Conservation (phyloP, 2,329 filamentous ascomycete species). For the Exutisphaerella laricina region DNA sequence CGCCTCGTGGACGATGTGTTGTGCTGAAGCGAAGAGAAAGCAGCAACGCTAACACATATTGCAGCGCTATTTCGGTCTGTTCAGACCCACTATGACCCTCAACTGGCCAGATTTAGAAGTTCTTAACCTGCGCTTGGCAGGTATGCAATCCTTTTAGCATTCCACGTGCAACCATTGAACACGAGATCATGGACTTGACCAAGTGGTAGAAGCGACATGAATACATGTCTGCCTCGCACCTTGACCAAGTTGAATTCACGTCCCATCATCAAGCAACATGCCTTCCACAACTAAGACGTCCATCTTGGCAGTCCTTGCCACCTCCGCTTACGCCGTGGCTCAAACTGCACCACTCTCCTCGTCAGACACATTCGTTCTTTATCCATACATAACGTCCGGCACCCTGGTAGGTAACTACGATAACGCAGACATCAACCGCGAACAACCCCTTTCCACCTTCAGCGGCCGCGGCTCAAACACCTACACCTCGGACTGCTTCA, state of each 20-base stretch:
- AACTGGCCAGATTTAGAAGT: neutral
- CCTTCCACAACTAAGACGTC: neutral
- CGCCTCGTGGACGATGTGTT: too few relatives aligned
- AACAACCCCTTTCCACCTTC: neutral
- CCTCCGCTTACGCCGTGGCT: neutral
- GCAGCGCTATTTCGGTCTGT: conserved; percentile 2
- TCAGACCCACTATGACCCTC: neutral
- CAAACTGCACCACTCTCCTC: conserved; percentile 3
- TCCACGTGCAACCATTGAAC: neutral
- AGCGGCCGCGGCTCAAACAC: conserved; percentile 1
- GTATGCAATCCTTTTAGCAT: conserved; percentile 1
- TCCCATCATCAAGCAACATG: neutral
- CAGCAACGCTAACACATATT: conserved; percentile 6
- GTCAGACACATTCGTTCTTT: conserved; percentile 7
- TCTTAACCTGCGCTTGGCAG: neutral
- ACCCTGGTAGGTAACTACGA: conserved; percentile 2
- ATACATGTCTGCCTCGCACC: neutral
- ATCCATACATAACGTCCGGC: conserved; percentile 10
- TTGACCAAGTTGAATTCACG: neutral
- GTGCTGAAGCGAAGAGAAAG: conserved; percentile 4
- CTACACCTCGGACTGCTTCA: conserved; percentile 12
- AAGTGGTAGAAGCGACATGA: neutral
- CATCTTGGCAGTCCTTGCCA: neutral
- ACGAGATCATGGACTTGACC: neutral
- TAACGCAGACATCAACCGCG: conserved; percentile 5